A percentile compares a stretch with the other conserved stretches of the same genome.
Conservation (phyloP, 768 basidiomycete species). For the Hirschioporus abietinus region DNA sequence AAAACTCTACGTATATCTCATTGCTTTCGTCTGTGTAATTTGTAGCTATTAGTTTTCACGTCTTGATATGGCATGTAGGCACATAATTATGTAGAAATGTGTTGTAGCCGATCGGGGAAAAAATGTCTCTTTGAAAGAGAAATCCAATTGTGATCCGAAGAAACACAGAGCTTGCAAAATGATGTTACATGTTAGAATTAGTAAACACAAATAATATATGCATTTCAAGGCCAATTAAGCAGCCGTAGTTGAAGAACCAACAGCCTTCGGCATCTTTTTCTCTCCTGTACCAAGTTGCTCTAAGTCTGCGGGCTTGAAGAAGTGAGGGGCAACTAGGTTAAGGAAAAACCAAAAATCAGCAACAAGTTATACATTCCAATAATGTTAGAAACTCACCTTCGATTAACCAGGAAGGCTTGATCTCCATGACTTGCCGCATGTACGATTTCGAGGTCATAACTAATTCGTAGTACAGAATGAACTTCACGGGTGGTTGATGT, state of each 20-base stretch:
- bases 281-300: constrained; percentile 77
- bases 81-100: too few relatives aligned
- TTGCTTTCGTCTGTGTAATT: too few relatives aligned
- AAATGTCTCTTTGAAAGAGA: too few relatives aligned
- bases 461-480: constrained; percentile 91
- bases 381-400: constrained; percentile 65
- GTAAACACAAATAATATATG: neutral
- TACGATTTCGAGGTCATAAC: constrained; percentile 98
- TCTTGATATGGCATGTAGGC: too few relatives aligned
- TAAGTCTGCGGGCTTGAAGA: constrained; percentile 83
- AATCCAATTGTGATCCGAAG: too few relatives aligned
- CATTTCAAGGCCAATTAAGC: neutral
- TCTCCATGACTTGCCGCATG: constrained; percentile 73
- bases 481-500: constrained; percentile 88
- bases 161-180: neutral
- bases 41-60: too few relatives aligned
- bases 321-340: constrained; percentile 83
- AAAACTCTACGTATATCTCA: neutral
- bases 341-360: constrained; percentile 9
- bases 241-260: constrained; percentile 24
- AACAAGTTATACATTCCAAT: constrained; percentile 7
- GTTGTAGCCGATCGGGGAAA: too few relatives aligned
- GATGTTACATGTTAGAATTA: neutral
- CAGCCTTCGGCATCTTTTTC: constrained; percentile 93
- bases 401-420: constrained; percentile 90